Percentiles rank a stretch among this genome's conserved stretches.
These are phyloP conservation scores for Dactylella cylindrospora DNA, from an alignment of 2,329 filamentous ascomycete species.

Conservation along the genomic window DNA sequence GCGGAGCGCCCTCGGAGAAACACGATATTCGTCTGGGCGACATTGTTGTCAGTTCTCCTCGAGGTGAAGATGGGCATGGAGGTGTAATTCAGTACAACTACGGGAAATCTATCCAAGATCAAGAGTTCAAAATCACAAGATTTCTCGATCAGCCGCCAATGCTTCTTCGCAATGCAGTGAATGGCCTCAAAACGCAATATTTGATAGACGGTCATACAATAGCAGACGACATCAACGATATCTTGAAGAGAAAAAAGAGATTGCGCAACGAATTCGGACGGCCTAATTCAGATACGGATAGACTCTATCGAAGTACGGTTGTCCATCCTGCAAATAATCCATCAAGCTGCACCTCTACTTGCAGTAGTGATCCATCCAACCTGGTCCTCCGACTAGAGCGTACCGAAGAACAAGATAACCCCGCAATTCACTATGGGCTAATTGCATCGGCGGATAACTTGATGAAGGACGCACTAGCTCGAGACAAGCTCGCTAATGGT, in stretches of 20 bases:
- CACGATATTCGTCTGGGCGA: conserved; percentile 53
- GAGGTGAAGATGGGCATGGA: conserved; percentile 27
- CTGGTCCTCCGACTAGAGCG: too few relatives aligned
- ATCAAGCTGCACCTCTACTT: too few relatives aligned
- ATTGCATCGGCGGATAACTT: too few relatives aligned
- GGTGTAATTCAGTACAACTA: conserved; percentile 51
- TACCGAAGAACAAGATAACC: too few relatives aligned
- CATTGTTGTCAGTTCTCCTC: conserved; percentile 49
- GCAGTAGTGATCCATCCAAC: too few relatives aligned
- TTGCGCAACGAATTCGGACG: neutral
- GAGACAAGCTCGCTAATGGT: too few relatives aligned
- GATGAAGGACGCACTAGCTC: too few relatives aligned
- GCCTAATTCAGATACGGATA: too few relatives aligned
- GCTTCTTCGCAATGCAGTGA: neutral
- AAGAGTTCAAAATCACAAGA: conserved; percentile 44
- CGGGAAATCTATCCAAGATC: conserved; percentile 48
- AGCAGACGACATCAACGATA: neutral
- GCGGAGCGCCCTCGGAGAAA: conserved; percentile 44
- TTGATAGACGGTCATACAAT: neutral
- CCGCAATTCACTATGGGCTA: too few relatives aligned
- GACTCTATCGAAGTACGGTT: too few relatives aligned
- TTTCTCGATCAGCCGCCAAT: conserved; percentile 6
- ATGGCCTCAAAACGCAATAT: neutral
- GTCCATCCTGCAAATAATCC: too few relatives aligned
- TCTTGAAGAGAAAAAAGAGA: neutral